phyloP scores from a whole-genome alignment of 768 basidiomycete genomes.

The Cyclocybe aegerita region DNA sequence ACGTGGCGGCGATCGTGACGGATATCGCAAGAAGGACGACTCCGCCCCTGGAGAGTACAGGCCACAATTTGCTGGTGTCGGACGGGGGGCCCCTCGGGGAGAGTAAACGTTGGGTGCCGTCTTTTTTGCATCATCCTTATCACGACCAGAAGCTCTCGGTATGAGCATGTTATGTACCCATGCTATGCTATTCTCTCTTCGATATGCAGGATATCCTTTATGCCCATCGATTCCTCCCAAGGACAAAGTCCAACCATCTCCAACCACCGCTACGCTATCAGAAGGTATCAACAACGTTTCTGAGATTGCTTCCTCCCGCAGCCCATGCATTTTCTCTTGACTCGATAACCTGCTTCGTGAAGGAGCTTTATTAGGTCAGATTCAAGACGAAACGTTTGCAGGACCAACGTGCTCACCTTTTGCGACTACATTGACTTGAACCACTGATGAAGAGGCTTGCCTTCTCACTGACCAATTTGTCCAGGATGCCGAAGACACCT shows the following conservation, averaged over 20 bases:
- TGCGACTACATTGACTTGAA: conserved; percentile 41
- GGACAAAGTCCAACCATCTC: neutral
- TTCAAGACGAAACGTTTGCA: neutral
- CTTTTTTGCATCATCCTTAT: conserved; percentile 18
- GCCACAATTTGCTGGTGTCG: conserved; percentile 87
- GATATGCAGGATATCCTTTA: conserved; percentile 17
- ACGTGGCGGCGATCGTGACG: conserved; percentile 79
- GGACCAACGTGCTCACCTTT: conserved; percentile 33
- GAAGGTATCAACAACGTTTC: conserved; percentile 46
- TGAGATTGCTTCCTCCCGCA: conserved; percentile 19
- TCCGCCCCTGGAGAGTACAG: conserved; percentile 87
- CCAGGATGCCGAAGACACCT: conserved; percentile 54
- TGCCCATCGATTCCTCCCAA: neutral
- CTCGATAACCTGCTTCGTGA: conserved; percentile 52
- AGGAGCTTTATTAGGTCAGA: conserved; percentile 38
- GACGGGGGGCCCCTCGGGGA: conserved; percentile 75
- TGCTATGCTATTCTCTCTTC: conserved; percentile 18
- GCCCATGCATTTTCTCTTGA: conserved; percentile 30
- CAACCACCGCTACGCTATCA: conserved; percentile 22
- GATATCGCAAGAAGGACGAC: conserved; percentile 90
- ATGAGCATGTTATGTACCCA: conserved; percentile 20
- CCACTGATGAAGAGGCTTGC: conserved; percentile 53
- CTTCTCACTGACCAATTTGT: conserved; percentile 52
- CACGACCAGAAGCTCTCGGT: conserved; percentile 17
- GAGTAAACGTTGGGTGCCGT: conserved; percentile 42